Conservation (phyloP, 2,329 filamentous ascomycete species). For the Monosporascus sp. region DNA sequence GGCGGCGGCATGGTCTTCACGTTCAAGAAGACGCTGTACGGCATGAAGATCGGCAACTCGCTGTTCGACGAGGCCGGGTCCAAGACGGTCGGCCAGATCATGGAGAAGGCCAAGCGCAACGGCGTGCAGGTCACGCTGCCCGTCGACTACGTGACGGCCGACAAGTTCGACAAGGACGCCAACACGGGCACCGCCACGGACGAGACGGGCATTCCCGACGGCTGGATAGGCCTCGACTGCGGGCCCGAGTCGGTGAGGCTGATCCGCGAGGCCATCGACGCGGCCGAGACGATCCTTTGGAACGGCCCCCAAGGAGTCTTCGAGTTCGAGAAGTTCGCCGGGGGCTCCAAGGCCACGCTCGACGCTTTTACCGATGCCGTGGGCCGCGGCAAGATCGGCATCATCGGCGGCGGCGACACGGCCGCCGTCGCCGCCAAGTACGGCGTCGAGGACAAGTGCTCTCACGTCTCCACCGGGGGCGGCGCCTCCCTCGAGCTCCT, state of each 20-base stretch:
- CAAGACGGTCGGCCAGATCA: constrained; percentile 82
- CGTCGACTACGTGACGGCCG: constrained; percentile 90
- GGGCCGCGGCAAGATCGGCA: constrained; percentile 85
- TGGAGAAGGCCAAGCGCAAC: constrained; percentile 96
- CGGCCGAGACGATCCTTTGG: constrained; percentile 96
- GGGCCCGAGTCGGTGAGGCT: constrained; percentile 83
- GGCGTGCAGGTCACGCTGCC: constrained; percentile 92
- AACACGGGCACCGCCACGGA: constrained; percentile 78
- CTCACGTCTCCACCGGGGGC: constrained; percentile 95
- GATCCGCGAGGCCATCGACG: constrained; percentile 80
- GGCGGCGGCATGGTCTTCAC: constrained; percentile 99
- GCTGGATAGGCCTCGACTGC: constrained; percentile 97
- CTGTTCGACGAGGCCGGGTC: constrained; percentile 91
- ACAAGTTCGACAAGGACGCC: constrained; percentile 88
- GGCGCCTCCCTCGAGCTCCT: constrained; percentile 93
- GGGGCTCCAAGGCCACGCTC: constrained; percentile 85
- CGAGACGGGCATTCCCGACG: constrained; percentile 84
- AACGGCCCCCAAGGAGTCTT: constrained; percentile 97
- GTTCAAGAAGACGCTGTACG: constrained; percentile 98
- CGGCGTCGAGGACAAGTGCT: constrained; percentile 90
- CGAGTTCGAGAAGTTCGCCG: constrained; percentile 91
- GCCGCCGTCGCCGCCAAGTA: constrained; percentile 98
- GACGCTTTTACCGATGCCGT: constrained; percentile 81
- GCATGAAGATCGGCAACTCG: constrained; percentile 81
- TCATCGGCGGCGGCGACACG: constrained; percentile 97